Evolutionary conservation across 1,284 basidiomycete genomes (phyloP).

Genomic region (Pterulicium gracile): DNA sequence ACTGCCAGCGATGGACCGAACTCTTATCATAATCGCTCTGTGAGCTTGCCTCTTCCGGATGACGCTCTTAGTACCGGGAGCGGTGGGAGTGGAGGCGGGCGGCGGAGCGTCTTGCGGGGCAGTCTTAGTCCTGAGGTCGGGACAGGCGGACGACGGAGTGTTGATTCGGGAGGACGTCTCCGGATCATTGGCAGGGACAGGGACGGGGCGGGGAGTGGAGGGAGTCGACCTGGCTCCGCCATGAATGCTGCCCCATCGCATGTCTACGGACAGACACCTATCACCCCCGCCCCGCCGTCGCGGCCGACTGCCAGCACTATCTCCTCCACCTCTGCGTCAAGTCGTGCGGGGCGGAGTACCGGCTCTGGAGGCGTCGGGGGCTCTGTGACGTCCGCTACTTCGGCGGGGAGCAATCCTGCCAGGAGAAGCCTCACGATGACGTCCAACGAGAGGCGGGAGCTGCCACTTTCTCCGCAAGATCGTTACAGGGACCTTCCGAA

Average conservation of each 20-base stretch:
- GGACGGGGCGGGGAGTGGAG: conserved; percentile 6
- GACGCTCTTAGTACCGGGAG: too few relatives aligned
- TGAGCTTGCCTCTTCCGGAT: conserved; percentile 24
- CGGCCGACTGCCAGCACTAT: background rate
- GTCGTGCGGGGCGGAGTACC: background rate
- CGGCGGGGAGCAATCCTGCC: background rate
- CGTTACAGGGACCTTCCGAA: too few relatives aligned
- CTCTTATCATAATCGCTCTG: conserved; percentile 18
- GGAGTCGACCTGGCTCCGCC: conserved; percentile 22
- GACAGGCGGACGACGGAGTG: too few relatives aligned
- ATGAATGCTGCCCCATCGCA: conserved; percentile 19
- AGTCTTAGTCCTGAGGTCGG: conserved; percentile 7
- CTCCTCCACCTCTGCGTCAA: background rate
- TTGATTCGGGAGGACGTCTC: too few relatives aligned
- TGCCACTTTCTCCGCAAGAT: too few relatives aligned
- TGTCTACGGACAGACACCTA: conserved; percentile 17
- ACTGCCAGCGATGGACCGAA: conserved; percentile 20
- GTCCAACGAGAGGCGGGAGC: too few relatives aligned
- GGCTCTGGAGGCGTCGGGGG: background rate
- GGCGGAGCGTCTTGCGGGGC: conserved; percentile 49
- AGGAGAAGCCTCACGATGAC: background rate
- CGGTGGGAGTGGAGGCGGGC: conserved; percentile 26
- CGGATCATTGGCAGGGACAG: too few relatives aligned
- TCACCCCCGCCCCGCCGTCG: background rate
- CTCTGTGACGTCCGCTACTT: too few relatives aligned